Percentiles rank a stretch among this genome's conserved stretches.
These are phyloP conservation scores for Epithele typhae DNA, from an alignment of 768 basidiomycete genomes.

Conservation along the genomic window DNA sequence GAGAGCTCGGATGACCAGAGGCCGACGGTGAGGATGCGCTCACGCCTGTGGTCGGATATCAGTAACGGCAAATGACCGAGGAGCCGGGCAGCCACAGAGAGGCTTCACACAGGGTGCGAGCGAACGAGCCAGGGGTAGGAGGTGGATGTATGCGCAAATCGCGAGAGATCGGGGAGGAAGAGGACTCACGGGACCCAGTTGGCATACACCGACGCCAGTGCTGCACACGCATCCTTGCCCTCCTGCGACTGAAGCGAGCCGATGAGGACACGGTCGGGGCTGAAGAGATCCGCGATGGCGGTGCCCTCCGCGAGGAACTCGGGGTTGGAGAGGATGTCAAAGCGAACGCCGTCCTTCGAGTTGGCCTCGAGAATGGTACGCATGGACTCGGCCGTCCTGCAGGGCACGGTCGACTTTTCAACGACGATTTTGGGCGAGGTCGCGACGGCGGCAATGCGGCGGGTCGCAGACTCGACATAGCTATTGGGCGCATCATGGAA, in stretches of 20 bases:
- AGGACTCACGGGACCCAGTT: constrained; percentile 91
- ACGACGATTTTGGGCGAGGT: constrained; percentile 95
- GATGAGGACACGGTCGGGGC: constrained; percentile 94
- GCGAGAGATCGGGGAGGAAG: no score
- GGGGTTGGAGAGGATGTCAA: constrained; percentile 99
- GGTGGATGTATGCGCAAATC: background rate
- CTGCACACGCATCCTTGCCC: constrained; percentile 74
- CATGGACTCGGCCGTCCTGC: constrained; percentile 98
- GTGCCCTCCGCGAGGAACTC: constrained; percentile 99
- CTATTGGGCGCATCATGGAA: no score
- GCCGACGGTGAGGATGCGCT: constrained; percentile 88
- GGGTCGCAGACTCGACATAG: constrained; percentile 96
- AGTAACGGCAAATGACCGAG: background rate
- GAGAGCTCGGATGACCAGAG: constrained; percentile 98
- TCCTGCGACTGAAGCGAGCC: constrained; percentile 90
- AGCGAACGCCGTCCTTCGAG: constrained; percentile 84
- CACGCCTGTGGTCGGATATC: constrained; percentile 37
- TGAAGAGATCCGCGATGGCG: constrained; percentile 84
- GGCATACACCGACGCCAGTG: constrained; percentile 79
- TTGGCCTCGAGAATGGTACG: constrained; percentile 98
- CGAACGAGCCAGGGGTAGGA: background rate
- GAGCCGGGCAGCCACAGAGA: no score
- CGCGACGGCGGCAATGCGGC: constrained; percentile 91
- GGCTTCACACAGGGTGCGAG: no score
- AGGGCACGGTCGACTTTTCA: constrained; percentile 98